Evolutionary conservation across 768 basidiomycete genomes (phyloP).

Genomic region (Tricholoma matsutake): DNA sequence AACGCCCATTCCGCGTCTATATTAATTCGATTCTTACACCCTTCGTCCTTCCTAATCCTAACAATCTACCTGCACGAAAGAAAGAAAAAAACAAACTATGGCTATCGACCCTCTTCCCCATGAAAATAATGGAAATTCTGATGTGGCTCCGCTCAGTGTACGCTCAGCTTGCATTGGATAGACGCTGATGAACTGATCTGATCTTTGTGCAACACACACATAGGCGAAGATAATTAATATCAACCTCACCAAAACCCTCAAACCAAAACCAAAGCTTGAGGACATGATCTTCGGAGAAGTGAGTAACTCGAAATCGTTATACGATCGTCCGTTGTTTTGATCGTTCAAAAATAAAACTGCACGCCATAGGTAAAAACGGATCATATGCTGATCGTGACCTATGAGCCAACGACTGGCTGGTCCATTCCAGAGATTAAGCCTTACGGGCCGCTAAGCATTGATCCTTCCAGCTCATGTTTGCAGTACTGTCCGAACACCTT

Average conservation of each 20-base stretch:
- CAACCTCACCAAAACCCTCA: conserved; percentile 42
- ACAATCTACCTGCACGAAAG: background rate
- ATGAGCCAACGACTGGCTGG: conserved; percentile 65
- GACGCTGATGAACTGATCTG: background rate
- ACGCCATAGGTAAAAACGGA: conserved; percentile 57
- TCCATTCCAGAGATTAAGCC: conserved; percentile 70
- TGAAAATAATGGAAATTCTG: conserved; percentile 2
- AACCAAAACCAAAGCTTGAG: conserved; percentile 47
- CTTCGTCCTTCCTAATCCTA: background rate
- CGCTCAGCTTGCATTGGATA: background rate
- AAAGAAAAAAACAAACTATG: conserved; percentile 11
- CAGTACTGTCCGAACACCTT: conserved; percentile 87
- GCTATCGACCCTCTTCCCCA: conserved; percentile 12
- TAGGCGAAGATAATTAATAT: conserved; percentile 55
- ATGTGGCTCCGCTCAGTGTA: conserved; percentile 18
- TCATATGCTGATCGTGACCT: conserved; percentile 74
- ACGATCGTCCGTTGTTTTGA: background rate
- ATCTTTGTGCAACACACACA: background rate
- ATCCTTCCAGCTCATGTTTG: conserved; percentile 73
- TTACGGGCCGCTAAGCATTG: conserved; percentile 64
- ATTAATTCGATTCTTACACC: background rate
- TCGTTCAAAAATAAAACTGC: too few relatives aligned
- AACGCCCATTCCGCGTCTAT: too few relatives aligned
- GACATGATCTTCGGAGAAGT: conserved; percentile 58
- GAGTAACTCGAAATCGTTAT: conserved; percentile 11